Evolutionary conservation across 371 early-diverging fungal species (phyloP), one percentile per base, ranked within the genome.

Genomic region (Apophysomyces ossiformis): DNA sequence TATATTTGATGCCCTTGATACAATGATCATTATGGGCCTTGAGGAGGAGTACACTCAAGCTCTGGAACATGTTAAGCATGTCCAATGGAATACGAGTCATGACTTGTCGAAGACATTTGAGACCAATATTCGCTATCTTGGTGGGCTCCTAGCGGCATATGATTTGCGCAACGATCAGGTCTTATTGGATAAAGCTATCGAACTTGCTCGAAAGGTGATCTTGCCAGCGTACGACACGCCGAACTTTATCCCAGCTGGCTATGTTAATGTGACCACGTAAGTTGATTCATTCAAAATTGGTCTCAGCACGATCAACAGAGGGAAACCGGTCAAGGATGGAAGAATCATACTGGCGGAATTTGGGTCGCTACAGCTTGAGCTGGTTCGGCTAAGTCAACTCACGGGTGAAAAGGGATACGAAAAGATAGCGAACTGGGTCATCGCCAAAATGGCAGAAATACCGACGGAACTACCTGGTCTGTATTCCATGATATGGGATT

Each of bases 301-400:
- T n/a, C 32, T 18, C 35, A 58, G 45, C 12, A 26, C 16, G 12
- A 15, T 16, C 16, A 37, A 54, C 89, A 61, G 57, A 39, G 37
- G 39, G 21, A 44, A 47, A 8, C 37, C 21, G 7, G 58, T 58
- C 12, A n/a, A 21, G n/a, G 38, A 32, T 65, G 15, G 21, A 41
- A 58, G 37, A 18, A 13, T 58, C 11, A 44, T 65, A 39, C 58
- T 96, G 13, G 95, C 97, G 1, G 96, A 96, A 70, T 95, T 92
- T 16, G 92, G 95, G 5, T 92, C 96, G 0, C 71, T 97, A 46
- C 85, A 95, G 61, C 70, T 98, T 18, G 99, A 98, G 71, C 90
- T 95, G 70, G 93, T 91, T 37, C 85, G 89, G 36, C 74, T 98
- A 37, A 85, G 88, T n/a, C 85, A 93, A 61, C 61, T 96, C 21